Conservation (phyloP, 2,329 filamentous ascomycete genomes). For the Aureobasidium sp. region DNA sequence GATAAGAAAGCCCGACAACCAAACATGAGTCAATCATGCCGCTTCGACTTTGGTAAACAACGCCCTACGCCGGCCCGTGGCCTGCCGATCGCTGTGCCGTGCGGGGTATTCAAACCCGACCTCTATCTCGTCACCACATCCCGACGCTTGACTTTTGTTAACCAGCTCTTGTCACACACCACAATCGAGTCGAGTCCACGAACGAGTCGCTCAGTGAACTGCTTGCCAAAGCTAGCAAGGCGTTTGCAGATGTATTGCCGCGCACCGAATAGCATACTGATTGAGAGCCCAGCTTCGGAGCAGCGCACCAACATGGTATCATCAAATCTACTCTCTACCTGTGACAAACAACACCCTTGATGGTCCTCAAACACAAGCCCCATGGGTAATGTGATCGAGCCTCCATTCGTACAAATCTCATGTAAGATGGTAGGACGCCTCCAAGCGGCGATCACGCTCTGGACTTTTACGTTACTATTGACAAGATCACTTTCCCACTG, state of each 20-base stretch:
- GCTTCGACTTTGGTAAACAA: not conserved
- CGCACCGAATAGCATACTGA: not conserved
- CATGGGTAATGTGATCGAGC: not conserved
- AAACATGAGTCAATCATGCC: constrained; percentile 1
- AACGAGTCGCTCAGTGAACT: not conserved
- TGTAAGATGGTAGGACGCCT: too few species aligned
- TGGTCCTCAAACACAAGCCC: not conserved
- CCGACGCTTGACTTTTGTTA: not conserved
- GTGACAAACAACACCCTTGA: not conserved
- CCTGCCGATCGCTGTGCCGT: not conserved
- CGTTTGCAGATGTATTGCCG: not conserved
- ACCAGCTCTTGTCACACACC: not conserved
- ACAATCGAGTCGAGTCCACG: not conserved
- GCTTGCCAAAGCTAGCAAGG: not conserved
- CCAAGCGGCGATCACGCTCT: not conserved
- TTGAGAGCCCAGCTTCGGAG: not conserved
- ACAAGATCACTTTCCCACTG: not conserved
- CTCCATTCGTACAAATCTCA: not conserved
- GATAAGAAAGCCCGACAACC: not conserved
- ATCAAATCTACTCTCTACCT: not conserved
- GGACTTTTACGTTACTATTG: too few species aligned
- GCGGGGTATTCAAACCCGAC: not conserved
- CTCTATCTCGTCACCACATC: not conserved
- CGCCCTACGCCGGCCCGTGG: not conserved
- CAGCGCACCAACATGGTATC: not conserved